phyloP scores from a whole-genome alignment of 139 green algal genomes.

The Chlamydomonas eustigma region DNA sequence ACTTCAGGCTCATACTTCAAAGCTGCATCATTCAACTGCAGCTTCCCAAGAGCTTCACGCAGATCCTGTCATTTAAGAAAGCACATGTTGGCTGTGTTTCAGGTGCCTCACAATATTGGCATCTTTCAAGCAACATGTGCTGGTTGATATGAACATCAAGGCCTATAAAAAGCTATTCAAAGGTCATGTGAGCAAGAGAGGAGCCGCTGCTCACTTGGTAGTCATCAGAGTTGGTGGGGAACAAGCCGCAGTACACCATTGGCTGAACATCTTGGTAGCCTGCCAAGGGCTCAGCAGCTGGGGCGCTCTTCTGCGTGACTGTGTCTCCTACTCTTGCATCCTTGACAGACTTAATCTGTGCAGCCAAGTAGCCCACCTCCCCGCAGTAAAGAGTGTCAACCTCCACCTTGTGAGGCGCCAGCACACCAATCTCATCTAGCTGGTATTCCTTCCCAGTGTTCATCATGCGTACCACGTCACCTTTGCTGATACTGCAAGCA shows the following conservation, averaged over 20 bases:
- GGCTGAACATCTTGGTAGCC: slow-evolving; percentile 87
- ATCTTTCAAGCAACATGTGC: too few relatives aligned
- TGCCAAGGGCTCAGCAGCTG: slow-evolving; percentile 39
- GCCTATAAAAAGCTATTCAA: too few relatives aligned
- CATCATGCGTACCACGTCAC: slow-evolving; percentile 86
- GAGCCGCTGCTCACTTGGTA: slow-evolving; percentile 52
- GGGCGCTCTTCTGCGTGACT: slow-evolving; percentile 43
- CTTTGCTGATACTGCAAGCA: slow-evolving; percentile 17
- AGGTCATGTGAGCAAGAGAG: too few relatives aligned
- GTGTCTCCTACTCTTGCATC: slow-evolving; percentile 96
- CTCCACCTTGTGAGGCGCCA: slow-evolving; percentile 75
- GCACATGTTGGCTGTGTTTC: too few relatives aligned
- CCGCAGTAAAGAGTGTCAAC: slow-evolving; percentile 84
- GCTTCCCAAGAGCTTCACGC: slow-evolving; percentile 91
- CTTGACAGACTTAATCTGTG: slow-evolving; percentile 80
- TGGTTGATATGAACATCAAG: too few relatives aligned
- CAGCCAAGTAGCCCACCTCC: slow-evolving; percentile 91
- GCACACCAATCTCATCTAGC: slow-evolving; percentile 88
- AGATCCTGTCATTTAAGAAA: too few relatives aligned
- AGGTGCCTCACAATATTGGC: too few relatives aligned
- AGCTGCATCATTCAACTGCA: slow-evolving; percentile 97
- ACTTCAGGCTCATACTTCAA: slow-evolving; percentile 90
- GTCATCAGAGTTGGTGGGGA: slow-evolving; percentile 82
- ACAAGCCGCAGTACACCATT: slow-evolving; percentile 98
- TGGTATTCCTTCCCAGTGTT: slow-evolving; percentile 88